Percentiles rank a stretch among this genome's conserved stretches.
Conservation (phyloP, 2,329 filamentous ascomycete genomes). For the Fulvia fulva region DNA sequence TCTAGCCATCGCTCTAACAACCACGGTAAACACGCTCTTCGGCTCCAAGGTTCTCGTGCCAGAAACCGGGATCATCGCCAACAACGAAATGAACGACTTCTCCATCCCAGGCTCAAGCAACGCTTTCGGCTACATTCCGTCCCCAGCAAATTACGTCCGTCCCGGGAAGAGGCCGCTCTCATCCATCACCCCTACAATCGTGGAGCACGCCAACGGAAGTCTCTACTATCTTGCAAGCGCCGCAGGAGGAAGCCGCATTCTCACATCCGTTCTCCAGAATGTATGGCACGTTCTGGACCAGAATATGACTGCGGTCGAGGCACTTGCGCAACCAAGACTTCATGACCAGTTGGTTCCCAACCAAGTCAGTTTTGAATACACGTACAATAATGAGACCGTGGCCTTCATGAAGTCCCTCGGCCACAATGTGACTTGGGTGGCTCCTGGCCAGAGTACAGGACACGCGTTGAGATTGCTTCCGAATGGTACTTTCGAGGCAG, state of each 20-base stretch:
- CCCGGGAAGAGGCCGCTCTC: constrained; percentile 78
- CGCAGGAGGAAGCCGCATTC: constrained; percentile 77
- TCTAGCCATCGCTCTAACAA: constrained; percentile 75
- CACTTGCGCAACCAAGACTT: constrained; percentile 63
- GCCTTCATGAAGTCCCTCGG: constrained; percentile 60
- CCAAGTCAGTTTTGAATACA: constrained; percentile 61
- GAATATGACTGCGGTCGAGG: constrained; percentile 55
- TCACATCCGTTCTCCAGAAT: constrained; percentile 71
- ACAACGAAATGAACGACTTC: constrained; percentile 66
- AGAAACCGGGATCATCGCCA: constrained; percentile 74
- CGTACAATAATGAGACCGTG: constrained; percentile 62
- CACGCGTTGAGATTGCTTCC: constrained; percentile 61
- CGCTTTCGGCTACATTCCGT: constrained; percentile 80
- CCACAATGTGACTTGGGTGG: constrained; percentile 69
- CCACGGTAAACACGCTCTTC: constrained; percentile 84
- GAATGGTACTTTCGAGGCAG: constrained; percentile 73
- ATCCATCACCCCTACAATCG: constrained; percentile 75
- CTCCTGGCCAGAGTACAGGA: constrained; percentile 61
- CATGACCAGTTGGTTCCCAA: constrained; percentile 83
- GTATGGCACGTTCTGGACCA: constrained; percentile 70
- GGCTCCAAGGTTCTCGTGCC: constrained; percentile 76
- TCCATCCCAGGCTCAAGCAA: constrained; percentile 74
- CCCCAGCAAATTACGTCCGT: constrained; percentile 73
- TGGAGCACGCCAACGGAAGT: constrained; percentile 60
- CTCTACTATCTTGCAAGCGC: constrained; percentile 69